These are phyloP conservation scores for Alternaria sp. DNA, from an alignment of 2,329 filamentous ascomycete genomes.

Conservation along the genomic window DNA sequence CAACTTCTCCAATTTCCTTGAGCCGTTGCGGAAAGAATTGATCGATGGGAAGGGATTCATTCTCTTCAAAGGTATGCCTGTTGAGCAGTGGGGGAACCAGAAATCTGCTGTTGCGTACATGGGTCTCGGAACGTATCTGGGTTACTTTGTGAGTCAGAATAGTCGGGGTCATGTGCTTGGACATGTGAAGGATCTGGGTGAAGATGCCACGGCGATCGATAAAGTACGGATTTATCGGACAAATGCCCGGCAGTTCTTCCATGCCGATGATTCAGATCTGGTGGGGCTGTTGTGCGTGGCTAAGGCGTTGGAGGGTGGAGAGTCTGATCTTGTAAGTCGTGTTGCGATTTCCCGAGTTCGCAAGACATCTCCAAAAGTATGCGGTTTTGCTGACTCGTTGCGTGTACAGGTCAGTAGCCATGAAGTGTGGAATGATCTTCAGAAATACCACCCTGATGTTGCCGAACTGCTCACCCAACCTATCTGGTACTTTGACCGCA, in stretches of 20 bases:
- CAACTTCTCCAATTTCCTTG: slow-evolving; percentile 60
- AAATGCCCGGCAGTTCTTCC: slow-evolving; percentile 84
- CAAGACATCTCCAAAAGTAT: neutral
- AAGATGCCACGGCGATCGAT: slow-evolving; percentile 81
- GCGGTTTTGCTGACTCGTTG: neutral
- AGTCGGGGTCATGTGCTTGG: slow-evolving; percentile 83
- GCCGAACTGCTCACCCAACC: slow-evolving; percentile 76
- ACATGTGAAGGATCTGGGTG: slow-evolving; percentile 87
- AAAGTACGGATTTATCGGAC: slow-evolving; percentile 90
- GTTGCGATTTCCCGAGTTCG: neutral
- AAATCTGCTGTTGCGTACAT: slow-evolving; percentile 80
- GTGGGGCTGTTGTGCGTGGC: slow-evolving; percentile 84
- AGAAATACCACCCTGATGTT: slow-evolving; percentile 76
- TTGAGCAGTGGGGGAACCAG: slow-evolving; percentile 73
- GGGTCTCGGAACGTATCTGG: slow-evolving; percentile 81
- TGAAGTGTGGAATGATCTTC: slow-evolving; percentile 80
- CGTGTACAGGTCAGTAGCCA: slow-evolving; percentile 63
- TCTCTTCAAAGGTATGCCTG: slow-evolving; percentile 85
- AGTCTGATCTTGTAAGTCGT: slow-evolving; percentile 72
- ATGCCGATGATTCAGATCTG: slow-evolving; percentile 81
- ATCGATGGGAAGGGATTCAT: slow-evolving; percentile 88
- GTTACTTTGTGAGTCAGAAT: slow-evolving; percentile 89
- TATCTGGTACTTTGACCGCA: slow-evolving; percentile 91
- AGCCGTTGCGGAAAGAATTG: slow-evolving; percentile 66
- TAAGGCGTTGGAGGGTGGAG: slow-evolving; percentile 78